phyloP scores from a whole-genome alignment of 768 basidiomycete genomes.

The Lactifluus echinatus region DNA sequence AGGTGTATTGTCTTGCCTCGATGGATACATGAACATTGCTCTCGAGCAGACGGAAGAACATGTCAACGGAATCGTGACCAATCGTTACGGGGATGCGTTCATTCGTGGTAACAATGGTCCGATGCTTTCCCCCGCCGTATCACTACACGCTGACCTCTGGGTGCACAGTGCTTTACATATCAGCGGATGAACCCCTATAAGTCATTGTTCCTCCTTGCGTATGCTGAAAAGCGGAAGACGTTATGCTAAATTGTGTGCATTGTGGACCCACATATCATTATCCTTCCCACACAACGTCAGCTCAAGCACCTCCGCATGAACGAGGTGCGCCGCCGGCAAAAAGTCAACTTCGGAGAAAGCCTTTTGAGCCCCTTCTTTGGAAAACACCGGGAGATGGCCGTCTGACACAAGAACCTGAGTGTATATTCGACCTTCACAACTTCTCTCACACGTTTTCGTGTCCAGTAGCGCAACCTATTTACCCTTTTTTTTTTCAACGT shows the following conservation, averaged over 20 bases:
- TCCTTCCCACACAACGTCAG: neutral
- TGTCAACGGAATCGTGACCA: slow-evolving; percentile 79
- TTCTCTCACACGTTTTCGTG: neutral
- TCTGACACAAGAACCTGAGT: neutral
- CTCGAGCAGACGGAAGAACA: slow-evolving; percentile 96
- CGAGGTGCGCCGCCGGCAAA: neutral
- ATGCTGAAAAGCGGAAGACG: neutral
- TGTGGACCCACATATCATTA: neutral
- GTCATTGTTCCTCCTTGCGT: neutral
- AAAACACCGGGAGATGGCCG: neutral
- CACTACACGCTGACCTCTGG: neutral
- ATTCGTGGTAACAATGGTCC: slow-evolving; percentile 89
- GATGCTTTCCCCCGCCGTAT: neutral
- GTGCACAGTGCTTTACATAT: slow-evolving; percentile 54
- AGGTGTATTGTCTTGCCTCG: slow-evolving; percentile 92
- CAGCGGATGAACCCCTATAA: slow-evolving; percentile 8
- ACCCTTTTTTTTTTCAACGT: too few species aligned
- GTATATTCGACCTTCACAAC: neutral
- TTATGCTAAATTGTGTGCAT: neutral
- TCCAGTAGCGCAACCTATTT: neutral
- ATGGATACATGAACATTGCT: slow-evolving; percentile 99
- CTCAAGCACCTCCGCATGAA: neutral
- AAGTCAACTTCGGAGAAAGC: neutral
- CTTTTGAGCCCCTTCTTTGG: neutral
- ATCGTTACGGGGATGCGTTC: slow-evolving; percentile 91